Percentiles rank a stretch among this genome's conserved stretches.
phyloP scores from a whole-genome alignment of 2,329 filamentous ascomycete species.

The Metarhizium anisopliae region DNA sequence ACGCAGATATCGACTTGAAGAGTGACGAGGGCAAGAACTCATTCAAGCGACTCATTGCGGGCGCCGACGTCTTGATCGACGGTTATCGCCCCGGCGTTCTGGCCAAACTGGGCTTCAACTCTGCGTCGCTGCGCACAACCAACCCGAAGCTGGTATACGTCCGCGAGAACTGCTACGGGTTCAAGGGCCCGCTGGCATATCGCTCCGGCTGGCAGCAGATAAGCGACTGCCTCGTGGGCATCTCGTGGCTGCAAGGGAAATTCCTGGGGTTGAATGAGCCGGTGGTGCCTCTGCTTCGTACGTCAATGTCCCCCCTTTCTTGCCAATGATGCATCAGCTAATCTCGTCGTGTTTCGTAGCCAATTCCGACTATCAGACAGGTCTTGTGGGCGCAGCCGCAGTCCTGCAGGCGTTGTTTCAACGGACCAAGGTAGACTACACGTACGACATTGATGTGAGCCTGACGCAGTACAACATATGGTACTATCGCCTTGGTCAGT shows the following conservation, averaged over 20 bases:
- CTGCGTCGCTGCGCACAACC: constrained; percentile 6
- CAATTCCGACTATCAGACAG: constrained; percentile 16
- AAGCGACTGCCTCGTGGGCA: constrained; percentile 26
- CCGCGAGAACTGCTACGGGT: constrained; percentile 27
- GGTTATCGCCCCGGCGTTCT: constrained; percentile 24
- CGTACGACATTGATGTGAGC: constrained; percentile 16
- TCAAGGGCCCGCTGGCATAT: constrained; percentile 21
- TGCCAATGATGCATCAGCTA: constrained; percentile 1
- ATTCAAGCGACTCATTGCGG: constrained; percentile 15
- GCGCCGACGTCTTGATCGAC: constrained; percentile 25
- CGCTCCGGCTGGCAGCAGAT: constrained; percentile 29
- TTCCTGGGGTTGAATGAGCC: constrained; percentile 26
- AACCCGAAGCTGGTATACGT: constrained; percentile 21
- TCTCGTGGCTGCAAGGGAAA: constrained; percentile 25
- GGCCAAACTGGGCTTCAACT: constrained; percentile 21
- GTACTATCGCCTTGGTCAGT: constrained; percentile 14
- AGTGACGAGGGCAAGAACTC: constrained; percentile 8
- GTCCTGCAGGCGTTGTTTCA: constrained; percentile 11
- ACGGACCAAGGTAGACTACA: constrained; percentile 11
- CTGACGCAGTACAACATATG: constrained; percentile 19
- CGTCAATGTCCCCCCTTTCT: not conserved
- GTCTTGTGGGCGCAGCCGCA: constrained; percentile 12
- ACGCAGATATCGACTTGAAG: constrained; percentile 22
- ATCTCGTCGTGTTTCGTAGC: not conserved
- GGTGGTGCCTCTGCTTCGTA: constrained; percentile 14